These are phyloP conservation scores for Hyphopichia pseudoburtonii DNA, from an alignment of 1,139 yeast genomes.

Conservation along the genomic window DNA sequence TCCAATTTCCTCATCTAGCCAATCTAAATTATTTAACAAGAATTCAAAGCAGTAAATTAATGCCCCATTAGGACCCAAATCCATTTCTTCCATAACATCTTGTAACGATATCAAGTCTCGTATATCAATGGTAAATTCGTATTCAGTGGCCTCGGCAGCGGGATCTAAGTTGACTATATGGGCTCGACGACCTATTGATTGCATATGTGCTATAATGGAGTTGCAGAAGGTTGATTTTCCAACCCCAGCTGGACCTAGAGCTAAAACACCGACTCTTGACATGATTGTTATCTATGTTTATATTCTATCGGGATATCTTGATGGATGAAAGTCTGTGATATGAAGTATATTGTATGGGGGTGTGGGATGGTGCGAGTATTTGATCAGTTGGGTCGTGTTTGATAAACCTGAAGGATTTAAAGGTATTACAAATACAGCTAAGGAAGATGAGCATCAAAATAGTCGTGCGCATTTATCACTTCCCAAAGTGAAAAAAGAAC, in stretches of 20 bases:
- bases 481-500: background rate
- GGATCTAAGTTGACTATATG: constrained; percentile 96
- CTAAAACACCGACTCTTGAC: constrained; percentile 96
- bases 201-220: constrained; percentile 83
- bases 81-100: constrained; percentile 96
- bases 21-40: constrained; percentile 83
- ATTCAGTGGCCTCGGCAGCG: constrained; percentile 92
- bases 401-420: no score
- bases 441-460: no score
- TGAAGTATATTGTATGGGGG: no score
- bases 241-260: constrained; percentile 96
- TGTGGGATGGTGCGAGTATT: no score
- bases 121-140: constrained; percentile 89
- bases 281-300: constrained; percentile 30
- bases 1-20: constrained; percentile 96
- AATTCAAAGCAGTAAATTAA: constrained; percentile 89
- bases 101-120: constrained; percentile 86
- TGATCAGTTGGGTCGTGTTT: no score
- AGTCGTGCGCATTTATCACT: no score
- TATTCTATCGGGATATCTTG: no score
- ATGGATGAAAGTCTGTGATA: no score
- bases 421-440: no score
- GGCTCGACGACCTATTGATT: constrained; percentile 85
- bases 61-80: constrained; percentile 95
- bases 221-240: constrained; percentile 93